Conservation (phyloP, 805 yeast species). For the Ogataea salicorniae region DNA sequence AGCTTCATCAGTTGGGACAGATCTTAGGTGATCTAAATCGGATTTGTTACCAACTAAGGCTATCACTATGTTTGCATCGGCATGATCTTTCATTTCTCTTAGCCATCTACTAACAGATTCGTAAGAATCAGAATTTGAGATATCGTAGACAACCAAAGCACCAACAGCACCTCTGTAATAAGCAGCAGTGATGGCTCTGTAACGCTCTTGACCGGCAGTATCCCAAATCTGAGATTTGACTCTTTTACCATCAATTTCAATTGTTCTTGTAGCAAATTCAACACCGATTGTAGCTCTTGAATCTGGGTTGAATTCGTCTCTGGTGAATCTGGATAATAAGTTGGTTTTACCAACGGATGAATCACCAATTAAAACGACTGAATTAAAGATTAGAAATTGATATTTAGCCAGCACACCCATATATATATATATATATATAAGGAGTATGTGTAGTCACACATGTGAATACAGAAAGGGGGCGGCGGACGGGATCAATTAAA, state of each 20-base stretch:
- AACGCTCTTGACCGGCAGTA: constrained; percentile 98
- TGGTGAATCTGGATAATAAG: constrained; percentile 85
- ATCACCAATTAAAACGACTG: constrained; percentile 91
- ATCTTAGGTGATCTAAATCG: constrained; percentile 87
- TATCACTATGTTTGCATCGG: constrained; percentile 90
- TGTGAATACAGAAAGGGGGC: too few relatives aligned
- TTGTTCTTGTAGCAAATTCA: constrained; percentile 94
- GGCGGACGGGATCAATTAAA: too few relatives aligned
- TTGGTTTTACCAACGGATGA: constrained; percentile 97
- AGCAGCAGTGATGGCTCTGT: constrained; percentile 95
- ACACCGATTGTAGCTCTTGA: constrained; percentile 95
- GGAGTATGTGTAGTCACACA: too few relatives aligned
- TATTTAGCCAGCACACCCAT: too few relatives aligned
- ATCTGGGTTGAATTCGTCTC: constrained; percentile 93
- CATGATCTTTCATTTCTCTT: constrained; percentile 86
- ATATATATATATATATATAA: too few relatives aligned
- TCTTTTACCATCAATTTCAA: constrained; percentile 78
- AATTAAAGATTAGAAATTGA: neutral
- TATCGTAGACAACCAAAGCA: constrained; percentile 92
- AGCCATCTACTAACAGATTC: constrained; percentile 86
- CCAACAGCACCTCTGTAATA: constrained; percentile 98
- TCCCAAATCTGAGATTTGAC: constrained; percentile 96
- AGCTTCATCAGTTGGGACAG: constrained; percentile 97
- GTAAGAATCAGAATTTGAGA: constrained; percentile 82
- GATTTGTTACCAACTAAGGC: constrained; percentile 91